Conservation (phyloP, 139 green algal genomes). For the Micromonas commoda region DNA sequence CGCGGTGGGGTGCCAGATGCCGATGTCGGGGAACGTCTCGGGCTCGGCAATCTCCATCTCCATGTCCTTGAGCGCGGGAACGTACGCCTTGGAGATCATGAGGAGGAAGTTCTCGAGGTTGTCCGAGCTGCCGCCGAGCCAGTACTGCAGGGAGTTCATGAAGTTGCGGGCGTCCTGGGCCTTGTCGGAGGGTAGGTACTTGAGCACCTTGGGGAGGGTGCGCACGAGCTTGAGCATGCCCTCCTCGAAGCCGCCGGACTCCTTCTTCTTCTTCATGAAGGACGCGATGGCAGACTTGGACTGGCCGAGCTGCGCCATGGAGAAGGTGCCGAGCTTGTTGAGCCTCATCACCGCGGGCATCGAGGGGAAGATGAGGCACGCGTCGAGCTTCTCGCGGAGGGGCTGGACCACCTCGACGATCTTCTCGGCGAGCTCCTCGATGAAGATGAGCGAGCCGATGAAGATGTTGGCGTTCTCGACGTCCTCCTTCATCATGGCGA, state of each 20-base stretch:
- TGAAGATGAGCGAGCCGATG: conserved; percentile 99
- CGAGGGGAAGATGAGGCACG: conserved; percentile 96
- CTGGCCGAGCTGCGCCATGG: conserved; percentile 92
- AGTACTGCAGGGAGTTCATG: conserved; percentile 96
- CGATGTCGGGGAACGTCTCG: conserved; percentile 86
- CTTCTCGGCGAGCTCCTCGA: conserved; percentile 98
- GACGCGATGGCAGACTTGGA: conserved; percentile 87
- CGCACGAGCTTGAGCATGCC: conserved; percentile 94
- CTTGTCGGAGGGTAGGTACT: conserved; percentile 90
- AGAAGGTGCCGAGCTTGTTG: conserved; percentile 99
- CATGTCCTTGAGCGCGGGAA: conserved; percentile 73
- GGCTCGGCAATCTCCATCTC: conserved; percentile 71
- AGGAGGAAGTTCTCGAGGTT: conserved; percentile 98
- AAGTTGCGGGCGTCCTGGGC: conserved; percentile 84
- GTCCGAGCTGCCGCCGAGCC: conserved; percentile 90
- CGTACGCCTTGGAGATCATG: conserved; percentile 71
- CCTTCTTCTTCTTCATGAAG: conserved; percentile 83
- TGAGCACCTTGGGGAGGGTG: conserved; percentile 73
- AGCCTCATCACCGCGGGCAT: conserved; percentile 94
- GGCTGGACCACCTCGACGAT: conserved; percentile 78
- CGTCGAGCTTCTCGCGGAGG: conserved; percentile 75
- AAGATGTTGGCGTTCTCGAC: conserved; percentile 92
- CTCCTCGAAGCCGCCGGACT: conserved; percentile 87
- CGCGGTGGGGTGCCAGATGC: conserved; percentile 94
- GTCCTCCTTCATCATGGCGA: conserved; percentile 80